These are phyloP conservation scores for Stagonosporopsis cucurbitacearum DNA, from an alignment of 2,329 filamentous ascomycete species.

Conservation along the genomic window DNA sequence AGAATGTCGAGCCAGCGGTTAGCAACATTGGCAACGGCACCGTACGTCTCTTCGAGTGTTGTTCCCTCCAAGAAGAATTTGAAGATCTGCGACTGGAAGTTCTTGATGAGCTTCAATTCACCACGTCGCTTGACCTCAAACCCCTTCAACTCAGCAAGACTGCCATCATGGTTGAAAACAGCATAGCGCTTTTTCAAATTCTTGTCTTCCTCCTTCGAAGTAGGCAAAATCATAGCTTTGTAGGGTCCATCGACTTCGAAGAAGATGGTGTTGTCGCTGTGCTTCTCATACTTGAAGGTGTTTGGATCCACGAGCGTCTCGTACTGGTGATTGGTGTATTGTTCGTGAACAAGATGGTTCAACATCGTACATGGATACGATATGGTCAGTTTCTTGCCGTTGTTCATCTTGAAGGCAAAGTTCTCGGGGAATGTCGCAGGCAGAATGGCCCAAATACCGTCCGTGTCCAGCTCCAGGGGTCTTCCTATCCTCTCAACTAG, in stretches of 20 bases:
- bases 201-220: constrained; percentile 98
- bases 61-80: constrained; percentile 96
- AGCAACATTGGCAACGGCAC: constrained; percentile 88
- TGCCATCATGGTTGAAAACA: constrained; percentile 98
- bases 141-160: constrained; percentile 91
- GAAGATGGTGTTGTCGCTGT: constrained; percentile 99
- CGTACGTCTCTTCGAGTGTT: constrained; percentile 87
- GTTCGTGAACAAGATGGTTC: constrained; percentile 93
- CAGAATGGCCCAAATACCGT: constrained; percentile 99
- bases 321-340: constrained; percentile 97
- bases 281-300: constrained; percentile 90
- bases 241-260: constrained; percentile 99
- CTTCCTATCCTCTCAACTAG: constrained; percentile 92
- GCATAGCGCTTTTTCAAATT: constrained; percentile 99
- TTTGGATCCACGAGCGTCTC: constrained; percentile 82
- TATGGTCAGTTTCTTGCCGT: constrained; percentile 94
- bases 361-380: constrained; percentile 99
- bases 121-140: constrained; percentile 98
- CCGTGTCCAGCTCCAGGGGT: constrained; percentile 92
- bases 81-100: constrained; percentile 99
- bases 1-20: constrained; percentile 97
- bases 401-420: constrained; percentile 90
- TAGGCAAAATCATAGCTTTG: constrained; percentile 95
- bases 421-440: constrained; percentile 97
- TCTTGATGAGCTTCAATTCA: constrained; percentile 99